Conservation (phyloP, 2,329 filamentous ascomycete species). For the Colletotrichum agaves region DNA sequence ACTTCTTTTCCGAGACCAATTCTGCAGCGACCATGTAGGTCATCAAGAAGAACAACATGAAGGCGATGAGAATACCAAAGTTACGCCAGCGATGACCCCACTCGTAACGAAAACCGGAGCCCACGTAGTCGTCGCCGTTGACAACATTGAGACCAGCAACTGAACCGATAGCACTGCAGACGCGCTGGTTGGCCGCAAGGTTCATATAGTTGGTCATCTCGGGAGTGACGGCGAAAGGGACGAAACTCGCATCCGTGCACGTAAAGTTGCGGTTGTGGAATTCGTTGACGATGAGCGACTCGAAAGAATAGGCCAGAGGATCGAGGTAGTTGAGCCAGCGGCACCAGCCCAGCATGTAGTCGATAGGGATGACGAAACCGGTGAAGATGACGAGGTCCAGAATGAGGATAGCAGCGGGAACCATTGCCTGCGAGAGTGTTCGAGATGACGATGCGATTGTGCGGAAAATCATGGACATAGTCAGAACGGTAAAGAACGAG, state of each 20-base stretch:
- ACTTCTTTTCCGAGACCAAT: constrained; percentile 72
- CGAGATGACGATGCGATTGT: constrained; percentile 81
- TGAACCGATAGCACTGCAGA: constrained; percentile 71
- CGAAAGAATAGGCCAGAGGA: constrained; percentile 83
- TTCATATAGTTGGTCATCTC: constrained; percentile 46
- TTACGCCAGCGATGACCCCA: constrained; percentile 75
- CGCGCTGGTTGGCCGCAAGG: constrained; percentile 52
- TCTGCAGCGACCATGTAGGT: constrained; percentile 75
- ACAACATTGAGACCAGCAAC: constrained; percentile 62
- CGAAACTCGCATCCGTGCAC: constrained; percentile 53
- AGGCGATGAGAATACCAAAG: constrained; percentile 74
- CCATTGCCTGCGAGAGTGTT: constrained; percentile 73
- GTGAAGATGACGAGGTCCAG: constrained; percentile 76
- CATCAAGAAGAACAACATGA: constrained; percentile 69
- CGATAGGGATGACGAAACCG: constrained; percentile 72
- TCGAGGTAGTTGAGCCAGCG: constrained; percentile 87
- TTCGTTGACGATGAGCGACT: constrained; percentile 85
- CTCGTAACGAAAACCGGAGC: constrained; percentile 65
- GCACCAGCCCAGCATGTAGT: constrained; percentile 83
- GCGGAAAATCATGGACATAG: constrained; percentile 89
- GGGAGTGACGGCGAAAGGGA: constrained; percentile 50
- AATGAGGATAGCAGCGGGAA: constrained; percentile 69
- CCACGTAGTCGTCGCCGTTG: constrained; percentile 68
- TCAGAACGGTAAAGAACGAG: constrained; percentile 76
- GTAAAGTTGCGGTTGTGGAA: constrained; percentile 73